Percentiles rank a stretch among this genome's conserved stretches.
Evolutionary conservation across 1,139 yeast species (phyloP).

Genomic region (Petasospora fabianii): DNA sequence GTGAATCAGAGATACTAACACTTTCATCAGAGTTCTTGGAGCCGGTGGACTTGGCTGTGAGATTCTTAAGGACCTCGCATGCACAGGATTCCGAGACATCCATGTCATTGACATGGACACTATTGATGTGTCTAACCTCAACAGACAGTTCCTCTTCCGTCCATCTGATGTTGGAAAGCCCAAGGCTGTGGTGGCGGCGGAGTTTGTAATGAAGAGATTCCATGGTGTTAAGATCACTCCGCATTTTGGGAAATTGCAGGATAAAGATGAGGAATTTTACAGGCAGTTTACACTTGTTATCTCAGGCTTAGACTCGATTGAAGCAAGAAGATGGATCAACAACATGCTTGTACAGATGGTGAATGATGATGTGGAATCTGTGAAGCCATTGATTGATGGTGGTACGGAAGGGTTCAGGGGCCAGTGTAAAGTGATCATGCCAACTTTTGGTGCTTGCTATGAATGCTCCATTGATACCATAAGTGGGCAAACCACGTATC

Average conservation of each 20-base stretch:
- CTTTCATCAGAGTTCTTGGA: constrained; percentile 58
- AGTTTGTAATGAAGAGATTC: constrained; percentile 48
- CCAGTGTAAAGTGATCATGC: constrained; percentile 83
- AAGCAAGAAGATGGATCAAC: constrained; percentile 91
- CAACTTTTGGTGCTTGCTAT: constrained; percentile 83
- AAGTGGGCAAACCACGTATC: constrained; percentile 68
- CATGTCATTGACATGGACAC: constrained; percentile 95
- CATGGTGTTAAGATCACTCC: constrained; percentile 48
- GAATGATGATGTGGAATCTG: constrained; percentile 46
- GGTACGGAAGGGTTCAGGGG: constrained; percentile 97
- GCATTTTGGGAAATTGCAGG: constrained; percentile 70
- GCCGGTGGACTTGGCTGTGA: constrained; percentile 98
- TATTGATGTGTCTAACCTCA: constrained; percentile 83
- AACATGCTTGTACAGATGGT: constrained; percentile 66
- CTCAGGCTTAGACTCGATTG: constrained; percentile 88
- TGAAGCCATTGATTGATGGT: constrained; percentile 88
- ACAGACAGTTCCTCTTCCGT: constrained; percentile 84
- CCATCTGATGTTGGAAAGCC: constrained; percentile 70
- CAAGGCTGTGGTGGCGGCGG: constrained; percentile 79
- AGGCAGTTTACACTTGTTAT: constrained; percentile 67
- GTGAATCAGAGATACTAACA: constrained; percentile 4
- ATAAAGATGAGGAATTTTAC: constrained; percentile 61
- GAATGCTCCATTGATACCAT: constrained; percentile 85
- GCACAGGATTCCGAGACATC: constrained; percentile 69
- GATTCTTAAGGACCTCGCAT: constrained; percentile 76